phyloP scores from a whole-genome alignment of 805 yeast species.

The Zygoascus ofunaensis region DNA sequence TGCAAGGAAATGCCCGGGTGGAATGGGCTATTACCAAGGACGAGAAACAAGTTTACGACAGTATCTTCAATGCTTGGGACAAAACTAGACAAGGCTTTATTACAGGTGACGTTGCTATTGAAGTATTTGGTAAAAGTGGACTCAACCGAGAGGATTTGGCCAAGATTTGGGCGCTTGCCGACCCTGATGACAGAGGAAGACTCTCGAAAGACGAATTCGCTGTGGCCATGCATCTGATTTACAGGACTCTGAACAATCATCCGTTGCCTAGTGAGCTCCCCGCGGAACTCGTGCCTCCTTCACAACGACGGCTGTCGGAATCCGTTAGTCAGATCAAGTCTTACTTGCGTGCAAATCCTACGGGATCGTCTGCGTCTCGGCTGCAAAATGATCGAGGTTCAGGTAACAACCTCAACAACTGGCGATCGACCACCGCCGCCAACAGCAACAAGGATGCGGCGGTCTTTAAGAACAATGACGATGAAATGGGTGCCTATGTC shows the following conservation, averaged over 20 bases:
- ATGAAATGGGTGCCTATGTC: constrained; percentile 50
- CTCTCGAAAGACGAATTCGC: constrained; percentile 87
- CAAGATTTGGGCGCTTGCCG: constrained; percentile 83
- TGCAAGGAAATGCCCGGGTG: constrained; percentile 43
- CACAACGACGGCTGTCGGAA: constrained; percentile 64
- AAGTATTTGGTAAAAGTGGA: constrained; percentile 85
- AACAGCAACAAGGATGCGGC: constrained; percentile 37
- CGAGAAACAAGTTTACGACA: constrained; percentile 79
- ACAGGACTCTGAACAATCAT: constrained; percentile 79
- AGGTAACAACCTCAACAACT: background rate
- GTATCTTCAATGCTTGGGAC: constrained; percentile 85
- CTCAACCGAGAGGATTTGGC: constrained; percentile 78
- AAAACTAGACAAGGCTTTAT: constrained; percentile 54
- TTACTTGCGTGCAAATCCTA: constrained; percentile 38
- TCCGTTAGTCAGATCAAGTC: constrained; percentile 63
- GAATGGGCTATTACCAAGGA: constrained; percentile 80
- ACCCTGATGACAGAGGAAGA: constrained; percentile 71
- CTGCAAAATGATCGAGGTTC: background rate
- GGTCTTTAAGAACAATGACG: constrained; percentile 63
- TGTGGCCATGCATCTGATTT: constrained; percentile 94
- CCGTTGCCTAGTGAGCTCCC: constrained; percentile 79
- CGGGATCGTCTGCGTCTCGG: constrained; percentile 15
- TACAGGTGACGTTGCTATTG: constrained; percentile 74
- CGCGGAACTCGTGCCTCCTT: constrained; percentile 83
- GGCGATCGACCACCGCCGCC: constrained; percentile 22